Conservation (phyloP, 108 stramenopile genomes). For the Cylindrotheca closterium region DNA sequence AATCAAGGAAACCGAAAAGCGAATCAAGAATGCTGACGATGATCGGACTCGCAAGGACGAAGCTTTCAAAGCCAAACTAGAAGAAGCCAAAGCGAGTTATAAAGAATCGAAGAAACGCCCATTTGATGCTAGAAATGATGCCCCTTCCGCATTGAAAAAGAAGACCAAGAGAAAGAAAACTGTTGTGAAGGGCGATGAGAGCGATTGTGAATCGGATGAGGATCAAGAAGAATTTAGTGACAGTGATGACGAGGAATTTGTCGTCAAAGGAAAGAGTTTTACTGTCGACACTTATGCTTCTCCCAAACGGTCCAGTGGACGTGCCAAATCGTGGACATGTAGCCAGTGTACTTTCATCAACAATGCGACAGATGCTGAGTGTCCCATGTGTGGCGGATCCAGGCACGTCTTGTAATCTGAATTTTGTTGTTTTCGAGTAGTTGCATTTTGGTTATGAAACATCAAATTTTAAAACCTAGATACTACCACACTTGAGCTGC, state of each 20-base stretch:
- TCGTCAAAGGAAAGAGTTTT: not conserved
- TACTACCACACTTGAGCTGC: too few species aligned
- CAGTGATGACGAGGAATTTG: not conserved
- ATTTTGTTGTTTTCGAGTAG: too few species aligned
- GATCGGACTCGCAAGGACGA: not conserved
- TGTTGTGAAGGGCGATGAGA: not conserved
- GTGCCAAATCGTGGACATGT: not conserved
- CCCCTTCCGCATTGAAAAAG: not conserved
- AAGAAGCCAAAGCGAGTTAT: not conserved
- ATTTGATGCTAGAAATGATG: not conserved
- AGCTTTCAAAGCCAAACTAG: not conserved
- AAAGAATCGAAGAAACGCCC: not conserved
- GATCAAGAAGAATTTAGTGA: too few species aligned
- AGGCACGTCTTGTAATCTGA: too few species aligned
- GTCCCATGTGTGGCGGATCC: too few species aligned
- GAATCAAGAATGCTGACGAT: not conserved
- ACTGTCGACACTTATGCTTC: not conserved
- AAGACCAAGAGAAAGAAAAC: not conserved
- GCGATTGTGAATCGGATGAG: not conserved
- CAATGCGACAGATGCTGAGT: too few species aligned
- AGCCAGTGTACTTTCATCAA: not conserved
- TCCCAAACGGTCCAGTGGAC: not conserved
- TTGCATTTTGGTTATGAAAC: too few species aligned
- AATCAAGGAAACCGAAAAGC: not conserved
- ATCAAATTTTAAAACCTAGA: too few species aligned